These are phyloP conservation scores for Gossypium laxum DNA, from an alignment of 441 rosid genomes.

Conservation along the genomic window DNA sequence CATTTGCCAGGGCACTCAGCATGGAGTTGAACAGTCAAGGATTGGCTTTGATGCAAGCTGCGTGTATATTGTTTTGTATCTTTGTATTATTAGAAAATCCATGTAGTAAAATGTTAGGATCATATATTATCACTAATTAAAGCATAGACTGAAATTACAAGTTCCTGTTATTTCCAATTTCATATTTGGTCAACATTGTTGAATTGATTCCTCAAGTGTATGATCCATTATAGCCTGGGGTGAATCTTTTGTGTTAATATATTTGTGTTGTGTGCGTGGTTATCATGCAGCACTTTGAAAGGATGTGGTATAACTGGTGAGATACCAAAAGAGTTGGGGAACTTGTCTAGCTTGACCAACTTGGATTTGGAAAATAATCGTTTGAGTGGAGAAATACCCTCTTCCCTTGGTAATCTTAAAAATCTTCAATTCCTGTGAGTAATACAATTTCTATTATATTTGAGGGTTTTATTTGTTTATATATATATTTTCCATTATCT, in stretches of 20 bases:
- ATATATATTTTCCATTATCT: conserved; percentile 7
- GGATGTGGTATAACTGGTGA: conserved; percentile 80
- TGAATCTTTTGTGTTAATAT: not conserved
- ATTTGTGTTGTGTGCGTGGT: not conserved
- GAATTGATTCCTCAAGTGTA: not conserved
- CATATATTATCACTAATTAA: not conserved
- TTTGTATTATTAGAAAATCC: no score
- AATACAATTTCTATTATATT: conserved; percentile 9
- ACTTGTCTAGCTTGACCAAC: conserved; percentile 62
- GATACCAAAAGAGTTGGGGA: conserved; percentile 76
- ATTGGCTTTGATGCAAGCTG: no score
- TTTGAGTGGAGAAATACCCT: conserved; percentile 65
- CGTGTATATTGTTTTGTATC: no score
- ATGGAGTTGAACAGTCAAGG: no score
- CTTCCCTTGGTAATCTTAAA: conserved; percentile 66
- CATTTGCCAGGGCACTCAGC: no score
- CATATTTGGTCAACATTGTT: not conserved
- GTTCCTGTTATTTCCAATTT: not conserved
- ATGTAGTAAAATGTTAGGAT: not conserved
- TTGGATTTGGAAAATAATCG: conserved; percentile 78
- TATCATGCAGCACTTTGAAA: conserved; percentile 51
- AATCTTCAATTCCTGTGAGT: conserved; percentile 88
- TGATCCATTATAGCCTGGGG: not conserved
- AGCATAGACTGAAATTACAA: not conserved
- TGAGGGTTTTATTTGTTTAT: conserved; percentile 10